A percentile compares a stretch with the other conserved stretches of the same genome.
Evolutionary conservation across 371 early-diverging fungal species (phyloP).

Genomic region (Mucor piriformis): DNA sequence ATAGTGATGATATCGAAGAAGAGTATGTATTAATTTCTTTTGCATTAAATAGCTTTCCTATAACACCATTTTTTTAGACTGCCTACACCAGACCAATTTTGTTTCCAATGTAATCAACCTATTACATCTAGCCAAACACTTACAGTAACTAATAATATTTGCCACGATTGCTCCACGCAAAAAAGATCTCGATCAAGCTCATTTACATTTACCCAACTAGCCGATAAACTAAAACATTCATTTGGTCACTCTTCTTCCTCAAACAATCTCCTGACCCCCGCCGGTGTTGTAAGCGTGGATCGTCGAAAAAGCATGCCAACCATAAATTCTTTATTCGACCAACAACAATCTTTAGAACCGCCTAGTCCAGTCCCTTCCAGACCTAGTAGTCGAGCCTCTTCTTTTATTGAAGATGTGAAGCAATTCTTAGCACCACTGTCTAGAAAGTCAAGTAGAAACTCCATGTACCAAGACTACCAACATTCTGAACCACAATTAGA

Average conservation of each 20-base stretch:
- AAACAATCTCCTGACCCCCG: constrained; percentile 7
- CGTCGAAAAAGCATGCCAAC: constrained; percentile 30
- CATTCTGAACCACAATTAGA: not conserved
- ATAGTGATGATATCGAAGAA: constrained; percentile 28
- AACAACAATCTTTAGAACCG: constrained; percentile 5
- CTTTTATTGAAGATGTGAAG: constrained; percentile 31
- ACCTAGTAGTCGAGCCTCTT: constrained; percentile 30
- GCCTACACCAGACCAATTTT: constrained; percentile 2
- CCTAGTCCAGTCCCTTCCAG: constrained; percentile 15
- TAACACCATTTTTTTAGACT: constrained; percentile 7
- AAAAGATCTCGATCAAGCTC: constrained; percentile 24
- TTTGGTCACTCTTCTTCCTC: constrained; percentile 3
- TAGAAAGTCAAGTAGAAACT: constrained; percentile 28
- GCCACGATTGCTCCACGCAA: constrained; percentile 7
- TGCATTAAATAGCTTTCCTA: too few relatives aligned
- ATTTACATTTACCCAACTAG: constrained; percentile 19
- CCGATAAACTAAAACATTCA: constrained; percentile 26
- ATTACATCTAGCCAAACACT: not conserved
- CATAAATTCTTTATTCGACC: constrained; percentile 3
- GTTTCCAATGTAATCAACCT: constrained; percentile 12
- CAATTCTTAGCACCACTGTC: constrained; percentile 26
- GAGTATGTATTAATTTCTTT: constrained; percentile 11
- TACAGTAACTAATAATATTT: constrained; percentile 1
- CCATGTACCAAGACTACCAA: constrained; percentile 22
- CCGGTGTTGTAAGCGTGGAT: not conserved